Base-by-base conservation (phyloP, 345 rosid genomes). In the Populus simonii region DNA sequence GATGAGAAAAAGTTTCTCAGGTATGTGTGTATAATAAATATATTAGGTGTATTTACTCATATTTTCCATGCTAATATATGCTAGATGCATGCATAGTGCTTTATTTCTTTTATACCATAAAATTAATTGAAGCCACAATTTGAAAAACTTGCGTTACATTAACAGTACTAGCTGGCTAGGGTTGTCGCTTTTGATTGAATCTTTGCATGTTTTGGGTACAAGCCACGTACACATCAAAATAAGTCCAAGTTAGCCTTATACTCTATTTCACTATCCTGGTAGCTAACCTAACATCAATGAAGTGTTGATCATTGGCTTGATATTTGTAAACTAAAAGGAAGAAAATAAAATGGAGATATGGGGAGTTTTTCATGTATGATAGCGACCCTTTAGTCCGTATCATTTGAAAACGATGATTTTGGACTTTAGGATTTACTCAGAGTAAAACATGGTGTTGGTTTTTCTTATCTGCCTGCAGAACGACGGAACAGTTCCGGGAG, bases 1-100 rank as follows among this genome's bases (percentile, higher is more conserved):
- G 27, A 84, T 85, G 67, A 80, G 86, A 80, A 96, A 89, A 84
- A 86, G 91, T 74, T 86, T 86, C 86, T 88, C 94, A 83, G 99
- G 99, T 94, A 77, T 33, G 74, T 49, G 41, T 36, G 79, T 35
- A 23, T 59, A 25, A 41, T 41, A 47, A 47, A 47, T 47, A 53
- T 17, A 6, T 63, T 66, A 36, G 75, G 69, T 79, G 68, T 73
- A 66, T 39, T 43, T 17, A 74, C 33, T 35, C 77, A 61, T 1
- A 18, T 68, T 72, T 82, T 76, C n/a, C 23, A 16, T 36, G 8
- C 38, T 43, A 29, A 17, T 9, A 3, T 47, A 53, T 20, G 23
- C 7, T 20, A 6, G 59, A 53, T 53, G 59, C 59, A 53, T 53
- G n/a, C 59, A 53, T 20, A 3, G 8, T 20, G 18, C 7, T 53